Evolutionary conservation across 2,329 filamentous ascomycete genomes (phyloP), one percentile per base, ranked within the genome.

Genomic region (Trichophyton schoenleinii): DNA sequence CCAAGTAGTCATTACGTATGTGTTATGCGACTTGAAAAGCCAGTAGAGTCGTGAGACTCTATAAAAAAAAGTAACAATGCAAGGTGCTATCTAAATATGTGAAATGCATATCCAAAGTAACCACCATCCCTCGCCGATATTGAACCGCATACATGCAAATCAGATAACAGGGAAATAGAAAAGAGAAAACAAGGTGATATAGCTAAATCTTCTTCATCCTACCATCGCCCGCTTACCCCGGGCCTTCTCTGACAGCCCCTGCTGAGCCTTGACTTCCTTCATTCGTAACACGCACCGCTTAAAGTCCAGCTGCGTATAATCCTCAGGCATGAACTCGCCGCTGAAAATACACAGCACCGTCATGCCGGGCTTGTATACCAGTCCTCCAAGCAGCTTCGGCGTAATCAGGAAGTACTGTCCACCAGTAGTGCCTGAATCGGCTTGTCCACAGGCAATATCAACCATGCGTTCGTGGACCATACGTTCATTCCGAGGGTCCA

Each of bases 401-500:
- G 94, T 99, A 77, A 99, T 95, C 65, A 99, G 84, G 78, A 99
- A 99, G 77, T 99, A 99, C 76, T 87, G 84, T 55, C 80, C 81
- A 25, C 81, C 81, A n/a, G 75, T 70, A 18, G 68, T 65, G 15
- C 69, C 70, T n/a, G 68, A 68, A 73, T 91, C 86, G 66, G 84
- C 83, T 8, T 72, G 66, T 6, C 70, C 72, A 73, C 94, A 97
- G 49, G 94, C 94, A 70, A 99, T 96, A 70, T 96, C 91, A 7
- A 99, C 94, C 88, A 99, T 95, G 65, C 94, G 89, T 71, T 92
- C 90, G 76, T 99, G 94, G 15, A 99, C 91, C 84, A 96, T 95
- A 67, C 94, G 88, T 76, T 99, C 94, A 75, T 99, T 99, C 69
- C 94, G 87, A 49, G 92, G 94, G 73, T 99, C 94, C 94, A 99